Conservation (phyloP, 805 yeast species). For the Yarrowia alimentaria region DNA sequence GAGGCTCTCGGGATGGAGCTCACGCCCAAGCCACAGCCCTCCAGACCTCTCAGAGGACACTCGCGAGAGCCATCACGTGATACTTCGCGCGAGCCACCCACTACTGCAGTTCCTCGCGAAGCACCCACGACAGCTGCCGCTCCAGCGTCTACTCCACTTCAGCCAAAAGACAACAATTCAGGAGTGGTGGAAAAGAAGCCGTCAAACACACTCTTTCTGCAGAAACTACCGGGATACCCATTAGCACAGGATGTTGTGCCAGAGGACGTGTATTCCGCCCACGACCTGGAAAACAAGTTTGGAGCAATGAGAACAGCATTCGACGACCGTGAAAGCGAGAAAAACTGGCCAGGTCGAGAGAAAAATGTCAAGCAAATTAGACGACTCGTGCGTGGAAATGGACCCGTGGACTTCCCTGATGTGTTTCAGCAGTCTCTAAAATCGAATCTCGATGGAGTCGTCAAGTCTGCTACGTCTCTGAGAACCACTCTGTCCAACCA, state of each 20-base stretch:
- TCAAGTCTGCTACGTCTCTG: slow-evolving; percentile 66
- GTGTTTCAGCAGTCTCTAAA: slow-evolving; percentile 42
- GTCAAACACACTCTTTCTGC: neutral
- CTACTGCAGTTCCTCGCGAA: too few species aligned
- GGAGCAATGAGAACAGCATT: slow-evolving; percentile 50
- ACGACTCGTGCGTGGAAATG: slow-evolving; percentile 59
- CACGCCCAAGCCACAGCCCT: too few species aligned
- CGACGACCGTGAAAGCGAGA: slow-evolving; percentile 77
- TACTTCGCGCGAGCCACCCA: too few species aligned
- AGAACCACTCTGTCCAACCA: slow-evolving; percentile 79
- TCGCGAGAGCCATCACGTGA: too few species aligned
- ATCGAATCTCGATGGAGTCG: slow-evolving; percentile 55
- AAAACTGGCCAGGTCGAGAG: slow-evolving; percentile 80
- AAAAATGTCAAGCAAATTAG: slow-evolving; percentile 57
- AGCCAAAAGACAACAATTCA: too few species aligned
- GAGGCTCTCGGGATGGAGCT: too few species aligned
- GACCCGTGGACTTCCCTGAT: slow-evolving; percentile 42
- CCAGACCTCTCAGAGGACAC: too few species aligned
- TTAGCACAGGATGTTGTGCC: neutral
- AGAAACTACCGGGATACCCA: neutral
- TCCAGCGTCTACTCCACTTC: too few species aligned
- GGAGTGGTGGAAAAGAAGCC: too few species aligned
- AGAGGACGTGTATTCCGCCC: neutral
- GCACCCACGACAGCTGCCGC: too few species aligned
- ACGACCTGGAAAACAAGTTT: slow-evolving; percentile 39